phyloP scores from a whole-genome alignment of 257 asterid genomes.

The Nicotiana paniculata region DNA sequence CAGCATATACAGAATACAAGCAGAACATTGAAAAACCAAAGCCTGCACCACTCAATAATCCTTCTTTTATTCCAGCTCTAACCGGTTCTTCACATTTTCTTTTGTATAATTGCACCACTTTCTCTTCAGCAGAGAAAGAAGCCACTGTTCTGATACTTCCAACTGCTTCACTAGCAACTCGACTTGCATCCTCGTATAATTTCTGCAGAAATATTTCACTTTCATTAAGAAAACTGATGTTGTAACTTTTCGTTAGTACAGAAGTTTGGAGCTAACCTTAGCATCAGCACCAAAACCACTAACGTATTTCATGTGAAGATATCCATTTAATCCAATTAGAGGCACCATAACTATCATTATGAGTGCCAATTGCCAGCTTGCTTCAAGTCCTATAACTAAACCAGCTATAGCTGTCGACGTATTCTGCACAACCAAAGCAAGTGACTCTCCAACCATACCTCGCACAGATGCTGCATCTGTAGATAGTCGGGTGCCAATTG shows the following conservation, averaged over 20 bases:
- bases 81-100: constrained; percentile 69
- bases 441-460: constrained; percentile 80
- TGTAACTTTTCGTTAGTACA: constrained; percentile 30
- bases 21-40: constrained; percentile 58
- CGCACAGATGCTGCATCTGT: constrained; percentile 50
- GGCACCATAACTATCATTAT: constrained; percentile 65
- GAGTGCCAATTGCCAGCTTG: constrained; percentile 79
- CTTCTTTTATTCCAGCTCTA: constrained; percentile 62
- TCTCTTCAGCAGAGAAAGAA: constrained; percentile 86
- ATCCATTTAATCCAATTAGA: constrained; percentile 58
- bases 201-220: constrained; percentile 23
- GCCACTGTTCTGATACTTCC: constrained; percentile 86
- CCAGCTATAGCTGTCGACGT: constrained; percentile 55
- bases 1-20: constrained; percentile 64
- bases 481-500: constrained; percentile 34
- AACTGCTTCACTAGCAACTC: constrained; percentile 81
- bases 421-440: constrained; percentile 80
- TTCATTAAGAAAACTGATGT: constrained; percentile 14
- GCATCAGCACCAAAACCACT: constrained; percentile 80
- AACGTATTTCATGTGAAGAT: constrained; percentile 53
- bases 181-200: constrained; percentile 89
- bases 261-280: constrained; percentile 47
- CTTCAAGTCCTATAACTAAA: constrained; percentile 52
- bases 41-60: constrained; percentile 65
- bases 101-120: constrained; percentile 62